Base-by-base conservation (phyloP, 2,329 filamentous ascomycete species). In the Alternaria brassicicola region DNA sequence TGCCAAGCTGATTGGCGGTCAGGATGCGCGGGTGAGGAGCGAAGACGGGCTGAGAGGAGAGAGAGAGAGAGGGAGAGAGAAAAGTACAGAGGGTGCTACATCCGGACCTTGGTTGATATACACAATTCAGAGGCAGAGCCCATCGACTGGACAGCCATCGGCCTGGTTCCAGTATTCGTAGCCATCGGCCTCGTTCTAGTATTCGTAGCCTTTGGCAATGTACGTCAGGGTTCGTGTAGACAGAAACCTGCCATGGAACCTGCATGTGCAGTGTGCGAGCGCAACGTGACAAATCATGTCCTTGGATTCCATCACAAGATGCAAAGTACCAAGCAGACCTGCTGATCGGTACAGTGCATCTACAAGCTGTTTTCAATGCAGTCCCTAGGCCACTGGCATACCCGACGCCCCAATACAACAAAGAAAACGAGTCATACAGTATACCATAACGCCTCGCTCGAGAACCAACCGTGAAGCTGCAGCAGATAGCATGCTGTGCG, bases 1-100 rank as follows among this genome's bases (percentile, higher is more conserved):
- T 75, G 72, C 72, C 68, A 66, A 68, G 60, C 52, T 62, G 65
- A 70, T 69, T 71, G 70, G 63, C 59, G 53, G 60, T 53, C 52
- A 55, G 57, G 53, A 55, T 50, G 21, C n/a, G 12, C 17, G 21
- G 21, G 17, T 7, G 36, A 39, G 36, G 36, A 19, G 12, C 19
- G 19, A 23, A 23, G 36, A 47, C 19, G 33, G 42, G 28, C n/a
- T 36, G 43, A 50, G 46, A 57, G 49, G 35, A 47, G 43, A 43
- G 41, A 39, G 10, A 28, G 47, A 10, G 17, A 48, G 28, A 19
- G 31, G 52, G 35, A 42, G 43, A 47, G 45, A 39, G 12, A 23
- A 28, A 17, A 30, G n/a, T 28, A 17, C 13, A 19, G 21, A 45
- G 39, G 12, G 13, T 15, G 12, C 35, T 31, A 28, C 8, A 25